Evolutionary conservation across 805 yeast species (phyloP).

Genomic region (Grigorovia transvaalensis): DNA sequence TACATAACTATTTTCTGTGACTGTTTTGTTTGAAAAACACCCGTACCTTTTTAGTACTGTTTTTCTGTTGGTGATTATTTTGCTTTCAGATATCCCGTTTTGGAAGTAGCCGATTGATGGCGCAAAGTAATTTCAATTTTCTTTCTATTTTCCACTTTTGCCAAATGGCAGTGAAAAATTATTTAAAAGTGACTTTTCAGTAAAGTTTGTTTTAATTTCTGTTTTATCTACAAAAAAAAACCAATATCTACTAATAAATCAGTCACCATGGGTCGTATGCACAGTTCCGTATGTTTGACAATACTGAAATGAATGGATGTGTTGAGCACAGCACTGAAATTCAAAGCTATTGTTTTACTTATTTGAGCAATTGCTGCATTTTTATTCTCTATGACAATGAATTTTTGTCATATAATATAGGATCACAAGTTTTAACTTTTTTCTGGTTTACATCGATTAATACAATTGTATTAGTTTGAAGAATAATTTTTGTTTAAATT

Average conservation of each 20-base stretch:
- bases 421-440: constrained; percentile 10
- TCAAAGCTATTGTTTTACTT: not conserved
- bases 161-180: not conserved
- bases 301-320: not conserved
- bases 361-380: not conserved
- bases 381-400: not conserved
- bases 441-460: constrained; percentile 20
- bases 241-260: constrained; percentile 26
- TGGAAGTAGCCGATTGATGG: not conserved
- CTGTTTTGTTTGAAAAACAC: not conserved
- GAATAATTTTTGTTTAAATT: constrained; percentile 1
- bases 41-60: not conserved
- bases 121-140: not conserved
- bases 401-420: not conserved
- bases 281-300: constrained; percentile 76
- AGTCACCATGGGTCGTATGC: constrained; percentile 98
- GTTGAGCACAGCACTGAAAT: too few species aligned
- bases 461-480: constrained; percentile 1
- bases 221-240: not conserved
- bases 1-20: not conserved
- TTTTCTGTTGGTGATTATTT: not conserved
- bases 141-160: not conserved
- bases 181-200: not conserved
- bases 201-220: constrained; percentile 3
- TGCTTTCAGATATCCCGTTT: not conserved